Evolutionary conservation across 2,329 filamentous ascomycete genomes (phyloP), one percentile per base, ranked within the genome.

Genomic region (Trichoderma hamatum): DNA sequence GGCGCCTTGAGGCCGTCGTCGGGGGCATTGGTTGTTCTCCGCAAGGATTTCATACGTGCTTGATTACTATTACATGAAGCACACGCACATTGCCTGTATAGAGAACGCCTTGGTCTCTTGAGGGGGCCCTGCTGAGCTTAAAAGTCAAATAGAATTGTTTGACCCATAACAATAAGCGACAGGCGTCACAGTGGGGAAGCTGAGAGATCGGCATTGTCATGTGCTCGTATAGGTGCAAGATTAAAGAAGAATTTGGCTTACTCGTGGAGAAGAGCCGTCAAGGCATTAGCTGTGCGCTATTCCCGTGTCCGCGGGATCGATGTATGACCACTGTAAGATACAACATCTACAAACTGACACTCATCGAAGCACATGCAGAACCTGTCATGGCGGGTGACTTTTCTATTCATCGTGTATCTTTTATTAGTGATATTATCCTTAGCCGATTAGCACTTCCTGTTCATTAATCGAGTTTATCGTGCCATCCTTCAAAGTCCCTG

Each of bases 161-260:
- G 21, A n/a, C 43, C 24, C n/a, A 21, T 46, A 13, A 19, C 36
- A 30, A 43, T 62, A n/a, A 61, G 39, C 43, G 36, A 19, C 11
- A 7, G 16, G 14, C 28, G 60, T 46, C 43, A 62, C 59, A 52
- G 60, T 43, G 60, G 60, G 60, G 60, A 52, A 43, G 39, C 39
- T 43, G 39, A 43, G 19, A n/a, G 39, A 43, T 43, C 39, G 39
- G 39, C 39, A n/a, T n/a, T 9, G 39, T 10, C 39, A 43, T 43
- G 39, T 43, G 39, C 14, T 39, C 14, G 36, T 39, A 19, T 39
- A 5, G 36, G 36, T n/a, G 14, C 14, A 39, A 43, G n/a, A 10
- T 19, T 43, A 6, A n/a, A 43, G 6, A 19, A 39, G 34, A 43
- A 43, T 43, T 43, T 14, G 19, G 36, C 16, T 19, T 43, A 19